Evolutionary conservation across 169 alveolate species (phyloP), one percentile per base, ranked within the genome.

Genomic region (Plasmodium knowlesi): DNA sequence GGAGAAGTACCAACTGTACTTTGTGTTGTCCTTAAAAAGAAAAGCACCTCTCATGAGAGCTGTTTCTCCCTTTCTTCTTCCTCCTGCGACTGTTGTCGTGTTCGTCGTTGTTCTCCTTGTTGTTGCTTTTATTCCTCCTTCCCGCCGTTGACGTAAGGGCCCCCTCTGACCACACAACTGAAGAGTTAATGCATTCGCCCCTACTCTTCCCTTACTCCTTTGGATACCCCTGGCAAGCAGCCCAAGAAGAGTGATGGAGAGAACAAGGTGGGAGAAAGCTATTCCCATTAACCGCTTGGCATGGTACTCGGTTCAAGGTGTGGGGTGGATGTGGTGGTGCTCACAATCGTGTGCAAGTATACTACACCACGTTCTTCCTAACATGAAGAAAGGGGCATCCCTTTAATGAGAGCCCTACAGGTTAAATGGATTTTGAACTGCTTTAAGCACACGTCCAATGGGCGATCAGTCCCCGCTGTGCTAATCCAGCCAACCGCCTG

Each of bases 161-260:
- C 28, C 25, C 32, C 30, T 46, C 67, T 53, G 54, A 57, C 53
- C 67, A 12, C 61, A 86, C 61, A 74, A 37, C 28, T 53, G 73
- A 53, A 22, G 41, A 19, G 30, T 9, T 25, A 32, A 12, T 6
- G 12, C 67, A 10, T 22, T 73, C n/a, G 46, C 34, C 54, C 41
- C 37, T 16, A 30, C 37, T 6, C 41, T 34, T 86, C 79, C 41
- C 9, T 30, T 53, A 9, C 43, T 54, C 67, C 67, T 86, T 50
- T 86, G 78, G 50, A 86, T 76, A 54, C 93, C 78, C 80, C 67
- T 86, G 50, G 78, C 85, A 19, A 86, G 82, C 80, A 74, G 67
- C 53, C 57, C 25, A 46, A 70, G 37, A 16, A 86, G 50, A 74
- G 85, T 16, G 70, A 34, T 19, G 39, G 41, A 76, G 76, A 74